A percentile compares a stretch with the other conserved stretches of the same genome.
These are phyloP conservation scores for Turnera subulata DNA, from an alignment of 345 rosid genomes.

Conservation along the genomic window DNA sequence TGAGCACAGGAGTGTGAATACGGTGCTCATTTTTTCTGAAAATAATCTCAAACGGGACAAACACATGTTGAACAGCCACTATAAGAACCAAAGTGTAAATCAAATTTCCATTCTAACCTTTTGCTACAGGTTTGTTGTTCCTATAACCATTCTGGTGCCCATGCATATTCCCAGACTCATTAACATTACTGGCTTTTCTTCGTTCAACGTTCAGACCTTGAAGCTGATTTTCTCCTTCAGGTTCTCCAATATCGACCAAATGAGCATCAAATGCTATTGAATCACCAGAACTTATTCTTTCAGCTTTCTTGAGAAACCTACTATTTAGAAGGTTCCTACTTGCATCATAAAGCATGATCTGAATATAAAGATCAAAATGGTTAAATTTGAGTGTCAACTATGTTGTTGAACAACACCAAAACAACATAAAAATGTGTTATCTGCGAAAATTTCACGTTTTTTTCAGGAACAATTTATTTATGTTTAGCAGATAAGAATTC, in stretches of 20 bases:
- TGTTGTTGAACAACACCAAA: conserved; percentile 5
- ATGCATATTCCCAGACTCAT: conserved; percentile 10
- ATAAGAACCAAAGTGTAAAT: too few relatives aligned
- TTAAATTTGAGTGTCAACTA: conserved; percentile 9
- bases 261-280: conserved; percentile 37
- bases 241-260: conserved; percentile 51
- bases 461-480: neutral
- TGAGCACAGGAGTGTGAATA: too few relatives aligned
- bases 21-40: too few relatives aligned
- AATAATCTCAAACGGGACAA: too few relatives aligned
- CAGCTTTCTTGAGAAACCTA: conserved; percentile 50
- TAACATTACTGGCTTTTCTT: conserved; percentile 4
- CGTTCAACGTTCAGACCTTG: conserved; percentile 16
- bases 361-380: conserved; percentile 16
- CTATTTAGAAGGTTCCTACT: conserved; percentile 32
- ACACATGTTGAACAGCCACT: too few relatives aligned
- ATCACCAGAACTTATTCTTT: conserved; percentile 42
- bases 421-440: neutral
- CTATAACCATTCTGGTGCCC: conserved; percentile 17
- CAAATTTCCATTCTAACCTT: too few relatives aligned
- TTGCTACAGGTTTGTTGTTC: conserved; percentile 13
- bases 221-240: conserved; percentile 23
- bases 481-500: neutral
- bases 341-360: conserved; percentile 54
- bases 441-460: neutral